A percentile compares a stretch with the other conserved stretches of the same genome.
These are phyloP conservation scores for Talaromyces sp. DNA, from an alignment of 2,329 filamentous ascomycete genomes.

Conservation along the genomic window DNA sequence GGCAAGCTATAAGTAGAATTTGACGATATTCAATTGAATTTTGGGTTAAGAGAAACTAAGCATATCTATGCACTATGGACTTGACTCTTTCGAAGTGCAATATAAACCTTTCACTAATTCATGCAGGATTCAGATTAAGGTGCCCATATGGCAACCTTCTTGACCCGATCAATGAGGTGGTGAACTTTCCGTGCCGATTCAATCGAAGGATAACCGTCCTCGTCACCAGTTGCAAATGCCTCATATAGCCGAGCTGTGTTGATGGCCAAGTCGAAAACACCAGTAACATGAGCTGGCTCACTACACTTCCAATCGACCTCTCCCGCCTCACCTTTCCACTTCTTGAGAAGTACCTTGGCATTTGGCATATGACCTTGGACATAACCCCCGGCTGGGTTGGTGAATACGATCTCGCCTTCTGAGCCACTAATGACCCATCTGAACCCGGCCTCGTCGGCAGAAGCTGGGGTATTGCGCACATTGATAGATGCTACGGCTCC, in stretches of 20 bases:
- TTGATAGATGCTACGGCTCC: constrained; percentile 14
- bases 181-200: constrained; percentile 14
- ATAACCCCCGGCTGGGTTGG: not conserved
- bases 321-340: constrained; percentile 9
- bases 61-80: not conserved
- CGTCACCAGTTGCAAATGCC: constrained; percentile 11
- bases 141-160: constrained; percentile 14
- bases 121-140: not conserved
- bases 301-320: not conserved
- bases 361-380: not conserved
- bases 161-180: constrained; percentile 12
- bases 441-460: constrained; percentile 4
- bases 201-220: constrained; percentile 13
- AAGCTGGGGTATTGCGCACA: not conserved
- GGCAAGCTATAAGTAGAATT: not conserved
- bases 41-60: not conserved
- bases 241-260: constrained; percentile 16
- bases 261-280: not conserved
- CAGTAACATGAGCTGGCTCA: constrained; percentile 12
- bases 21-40: not conserved
- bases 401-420: constrained; percentile 13
- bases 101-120: too few species aligned
- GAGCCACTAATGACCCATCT: constrained; percentile 16
- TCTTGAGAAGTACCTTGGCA: constrained; percentile 10
- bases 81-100: too few species aligned